Percentiles rank a stretch among this genome's conserved stretches.
These are phyloP conservation scores for Pelargonium citronellum DNA, from an alignment of 441 rosid species.

Conservation along the genomic window DNA sequence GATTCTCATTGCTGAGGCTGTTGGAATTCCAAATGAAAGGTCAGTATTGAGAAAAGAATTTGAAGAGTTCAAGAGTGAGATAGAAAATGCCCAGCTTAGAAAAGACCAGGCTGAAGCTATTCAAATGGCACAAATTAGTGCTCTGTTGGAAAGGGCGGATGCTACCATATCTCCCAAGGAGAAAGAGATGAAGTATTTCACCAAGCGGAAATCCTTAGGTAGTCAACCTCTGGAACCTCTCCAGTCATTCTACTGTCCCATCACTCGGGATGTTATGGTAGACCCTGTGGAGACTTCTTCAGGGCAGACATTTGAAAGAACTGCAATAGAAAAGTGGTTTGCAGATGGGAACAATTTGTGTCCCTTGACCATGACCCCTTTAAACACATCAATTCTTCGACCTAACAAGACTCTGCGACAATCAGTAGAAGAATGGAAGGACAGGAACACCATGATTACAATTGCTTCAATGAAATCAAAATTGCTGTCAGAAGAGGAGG, in stretches of 20 bases:
- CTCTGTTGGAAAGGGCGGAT: slow-evolving; percentile 62
- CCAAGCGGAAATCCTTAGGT: slow-evolving; percentile 54
- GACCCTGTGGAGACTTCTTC: slow-evolving; percentile 73
- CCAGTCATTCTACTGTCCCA: slow-evolving; percentile 62
- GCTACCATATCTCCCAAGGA: slow-evolving; percentile 50
- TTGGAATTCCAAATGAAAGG: slow-evolving; percentile 51
- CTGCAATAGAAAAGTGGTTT: slow-evolving; percentile 61
- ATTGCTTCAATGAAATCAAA: slow-evolving; percentile 50
- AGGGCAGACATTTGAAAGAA: slow-evolving; percentile 65
- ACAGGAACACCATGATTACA: slow-evolving; percentile 56
- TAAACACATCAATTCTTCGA: slow-evolving; percentile 45
- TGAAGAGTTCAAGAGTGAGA: slow-evolving; percentile 53
- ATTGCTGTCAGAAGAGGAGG: slow-evolving; percentile 38
- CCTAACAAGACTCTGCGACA: slow-evolving; percentile 61
- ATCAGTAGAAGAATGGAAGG: slow-evolving; percentile 69
- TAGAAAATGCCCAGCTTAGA: slow-evolving; percentile 47
- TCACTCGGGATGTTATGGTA: slow-evolving; percentile 55
- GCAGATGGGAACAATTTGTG: slow-evolving; percentile 48
- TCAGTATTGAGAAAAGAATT: slow-evolving; percentile 42
- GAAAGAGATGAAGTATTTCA: slow-evolving; percentile 45
- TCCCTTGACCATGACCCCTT: slow-evolving; percentile 46
- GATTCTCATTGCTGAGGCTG: slow-evolving; percentile 49
- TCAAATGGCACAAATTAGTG: slow-evolving; percentile 65
- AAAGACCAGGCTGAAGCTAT: slow-evolving; percentile 62
- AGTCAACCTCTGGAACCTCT: slow-evolving; percentile 54